Evolutionary conservation across 176 grass and related monocot species (phyloP).

Genomic region (Oryza rufipogon): DNA sequence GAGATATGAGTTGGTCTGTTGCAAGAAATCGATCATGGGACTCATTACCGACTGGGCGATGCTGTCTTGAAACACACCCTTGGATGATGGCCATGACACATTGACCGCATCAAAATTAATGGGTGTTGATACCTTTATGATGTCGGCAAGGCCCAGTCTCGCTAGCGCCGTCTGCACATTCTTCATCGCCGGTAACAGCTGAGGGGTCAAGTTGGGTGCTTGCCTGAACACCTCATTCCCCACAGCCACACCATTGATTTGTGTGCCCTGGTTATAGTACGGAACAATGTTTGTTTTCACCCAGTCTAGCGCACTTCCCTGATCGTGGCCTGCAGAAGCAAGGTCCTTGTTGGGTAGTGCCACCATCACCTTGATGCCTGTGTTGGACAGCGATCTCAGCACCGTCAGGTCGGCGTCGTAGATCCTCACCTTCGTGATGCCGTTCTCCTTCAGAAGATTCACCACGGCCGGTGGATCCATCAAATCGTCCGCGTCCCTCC

Average conservation of each 20-base stretch:
- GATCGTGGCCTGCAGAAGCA: background rate
- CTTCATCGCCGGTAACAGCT: background rate
- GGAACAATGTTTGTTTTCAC: background rate
- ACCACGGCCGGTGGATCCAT: too few species aligned
- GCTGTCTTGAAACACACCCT: constrained; percentile 41
- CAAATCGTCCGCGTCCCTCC: too few species aligned
- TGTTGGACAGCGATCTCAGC: background rate
- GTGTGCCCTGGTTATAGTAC: background rate
- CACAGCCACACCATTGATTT: background rate
- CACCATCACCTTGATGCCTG: background rate
- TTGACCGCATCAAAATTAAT: constrained; percentile 42
- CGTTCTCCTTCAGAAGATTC: background rate
- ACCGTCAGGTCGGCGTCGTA: background rate
- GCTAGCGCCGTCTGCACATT: constrained; percentile 46
- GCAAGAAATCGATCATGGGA: constrained; percentile 65
- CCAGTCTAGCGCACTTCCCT: background rate
- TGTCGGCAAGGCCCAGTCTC: constrained; percentile 42
- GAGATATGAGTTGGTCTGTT: constrained; percentile 49
- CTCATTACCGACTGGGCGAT: constrained; percentile 57
- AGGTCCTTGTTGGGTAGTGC: background rate
- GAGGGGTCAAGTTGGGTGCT: accelerated
- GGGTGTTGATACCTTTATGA: constrained; percentile 71
- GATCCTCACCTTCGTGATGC: background rate
- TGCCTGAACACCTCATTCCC: background rate
- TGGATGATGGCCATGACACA: constrained; percentile 52